phyloP scores from a whole-genome alignment of 129 eudicot genomes.

The Centrapalus pauciflorus region DNA sequence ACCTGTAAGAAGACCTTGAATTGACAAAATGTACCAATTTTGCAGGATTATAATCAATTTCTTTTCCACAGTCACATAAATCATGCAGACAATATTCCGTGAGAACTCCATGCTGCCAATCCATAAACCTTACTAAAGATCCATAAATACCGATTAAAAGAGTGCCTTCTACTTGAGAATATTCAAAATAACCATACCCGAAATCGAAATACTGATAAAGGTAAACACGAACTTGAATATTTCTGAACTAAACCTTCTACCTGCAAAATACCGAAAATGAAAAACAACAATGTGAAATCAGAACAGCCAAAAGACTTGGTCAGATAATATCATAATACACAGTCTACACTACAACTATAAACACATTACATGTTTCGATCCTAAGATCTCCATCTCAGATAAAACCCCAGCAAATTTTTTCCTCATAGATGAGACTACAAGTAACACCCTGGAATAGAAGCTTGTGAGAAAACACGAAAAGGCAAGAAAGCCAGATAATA shows the following conservation, averaged over 20 bases:
- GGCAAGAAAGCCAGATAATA: not conserved
- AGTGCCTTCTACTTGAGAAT: slow-evolving; percentile 1
- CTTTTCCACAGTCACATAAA: slow-evolving; percentile 40
- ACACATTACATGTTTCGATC: slow-evolving; percentile 72
- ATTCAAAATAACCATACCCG: slow-evolving; percentile 43
- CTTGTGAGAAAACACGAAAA: slow-evolving; percentile 11
- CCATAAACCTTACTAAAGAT: slow-evolving; percentile 8
- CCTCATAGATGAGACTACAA: slow-evolving; percentile 55
- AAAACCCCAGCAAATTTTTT: slow-evolving; percentile 66
- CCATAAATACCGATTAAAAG: not conserved
- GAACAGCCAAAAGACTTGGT: not conserved
- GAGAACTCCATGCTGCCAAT: slow-evolving; percentile 64
- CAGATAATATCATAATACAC: not conserved
- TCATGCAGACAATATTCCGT: slow-evolving; percentile 80
- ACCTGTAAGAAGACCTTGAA: not conserved
- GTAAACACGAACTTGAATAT: slow-evolving; percentile 55
- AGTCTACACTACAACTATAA: slow-evolving; percentile 17
- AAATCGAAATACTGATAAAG: slow-evolving; percentile 44
- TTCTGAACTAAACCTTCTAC: slow-evolving; percentile 72
- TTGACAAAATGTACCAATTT: slow-evolving; percentile 47
- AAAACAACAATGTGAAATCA: not conserved
- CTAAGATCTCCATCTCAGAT: slow-evolving; percentile 73
- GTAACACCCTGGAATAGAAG: slow-evolving; percentile 62
- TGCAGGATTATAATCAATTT: slow-evolving; percentile 25
- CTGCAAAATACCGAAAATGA: slow-evolving; percentile 51